Evolutionary conservation across 1,139 yeast genomes (phyloP), one percentile per base, ranked within the genome.

Genomic region (Lodderomyces parapsilosis): DNA sequence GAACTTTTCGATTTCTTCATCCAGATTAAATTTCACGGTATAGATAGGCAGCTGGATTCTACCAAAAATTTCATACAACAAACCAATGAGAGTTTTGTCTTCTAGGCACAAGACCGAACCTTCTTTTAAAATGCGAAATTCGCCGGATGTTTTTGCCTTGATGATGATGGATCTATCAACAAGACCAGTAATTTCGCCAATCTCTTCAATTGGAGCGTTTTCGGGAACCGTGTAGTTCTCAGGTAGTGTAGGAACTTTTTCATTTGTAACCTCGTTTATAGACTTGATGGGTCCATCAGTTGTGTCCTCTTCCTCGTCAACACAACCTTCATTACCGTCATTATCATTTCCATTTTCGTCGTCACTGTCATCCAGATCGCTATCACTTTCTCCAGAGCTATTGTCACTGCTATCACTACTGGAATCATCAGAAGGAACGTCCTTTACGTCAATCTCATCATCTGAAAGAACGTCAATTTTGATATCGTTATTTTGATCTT

Each of bases 41-140:
- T 88, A 91, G 38, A 84, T 70, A 0, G 99, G 99, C n/a, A 80
- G 66, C 50, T 88, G 88, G 7, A 93, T 75, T 19, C 90, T 83
- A 0, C 99, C 99, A 68, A 93, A 90, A 0, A 90, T 88, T 60
- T 93, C 99, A 56, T 80, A 86, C 11, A 93, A 66, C 1, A 86
- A 83, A 0, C 99, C 99, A n/a, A 94, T 55, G 0, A 86, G 68
- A 0, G 78, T 72, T 40, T 83, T 74, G 57, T 87, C 91, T 52
- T 81, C 84, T 41, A 90, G 73, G 58, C 96, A 89, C 14, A 93
- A 71, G 0, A 91, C 72, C 0, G 97, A 84, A 22, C 84, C 86
- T 45, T 90, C 96, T 50, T 84, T 86, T 33, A 94, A 69, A 0
- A 91, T 86, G 36, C 93, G 68, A 58, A 83, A 86, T 55, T 93